phyloP scores from a whole-genome alignment of 371 early-diverging fungal genomes.

The Dichotomocladium elegans region DNA sequence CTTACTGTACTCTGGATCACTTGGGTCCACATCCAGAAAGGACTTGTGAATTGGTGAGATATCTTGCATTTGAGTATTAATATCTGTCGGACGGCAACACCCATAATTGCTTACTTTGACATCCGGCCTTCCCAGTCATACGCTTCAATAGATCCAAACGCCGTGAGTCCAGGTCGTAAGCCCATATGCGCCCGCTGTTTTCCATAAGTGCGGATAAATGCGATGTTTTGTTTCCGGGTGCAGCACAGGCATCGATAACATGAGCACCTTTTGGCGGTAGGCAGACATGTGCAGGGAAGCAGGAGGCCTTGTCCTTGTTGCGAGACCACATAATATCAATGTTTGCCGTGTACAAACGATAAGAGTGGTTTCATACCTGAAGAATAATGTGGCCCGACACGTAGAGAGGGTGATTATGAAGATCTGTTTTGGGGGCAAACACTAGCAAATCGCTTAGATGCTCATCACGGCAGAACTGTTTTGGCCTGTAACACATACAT shows the following conservation, averaged over 20 bases:
- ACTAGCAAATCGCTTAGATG: constrained; percentile 82
- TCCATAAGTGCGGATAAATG: constrained; percentile 87
- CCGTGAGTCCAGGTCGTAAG: constrained; percentile 85
- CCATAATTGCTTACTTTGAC: constrained; percentile 63
- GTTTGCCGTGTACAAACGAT: neutral
- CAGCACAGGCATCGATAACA: constrained; percentile 97
- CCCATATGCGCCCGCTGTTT: constrained; percentile 85
- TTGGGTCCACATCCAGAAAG: constrained; percentile 67
- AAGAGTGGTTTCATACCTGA: constrained; percentile 55
- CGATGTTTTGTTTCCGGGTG: constrained; percentile 98
- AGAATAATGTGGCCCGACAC: constrained; percentile 77
- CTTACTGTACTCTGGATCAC: constrained; percentile 55
- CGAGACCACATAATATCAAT: too few species aligned
- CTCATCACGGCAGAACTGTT: constrained; percentile 58
- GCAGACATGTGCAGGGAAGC: constrained; percentile 94
- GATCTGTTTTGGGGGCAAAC: constrained; percentile 78
- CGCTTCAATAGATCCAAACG: constrained; percentile 77
- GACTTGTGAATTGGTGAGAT: constrained; percentile 58
- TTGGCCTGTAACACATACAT: constrained; percentile 11
- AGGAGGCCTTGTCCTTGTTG: constrained; percentile 90
- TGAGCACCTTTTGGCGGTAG: constrained; percentile 65
- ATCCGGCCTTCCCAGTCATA: constrained; percentile 74
- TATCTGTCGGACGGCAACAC: too few species aligned
- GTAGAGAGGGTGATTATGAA: constrained; percentile 76
- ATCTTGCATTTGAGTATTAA: too few species aligned